Percentiles rank a stretch among this genome's conserved stretches.
Conservation (phyloP, 495 filamentous ascomycete species). For the Aspergillus campestris region DNA sequence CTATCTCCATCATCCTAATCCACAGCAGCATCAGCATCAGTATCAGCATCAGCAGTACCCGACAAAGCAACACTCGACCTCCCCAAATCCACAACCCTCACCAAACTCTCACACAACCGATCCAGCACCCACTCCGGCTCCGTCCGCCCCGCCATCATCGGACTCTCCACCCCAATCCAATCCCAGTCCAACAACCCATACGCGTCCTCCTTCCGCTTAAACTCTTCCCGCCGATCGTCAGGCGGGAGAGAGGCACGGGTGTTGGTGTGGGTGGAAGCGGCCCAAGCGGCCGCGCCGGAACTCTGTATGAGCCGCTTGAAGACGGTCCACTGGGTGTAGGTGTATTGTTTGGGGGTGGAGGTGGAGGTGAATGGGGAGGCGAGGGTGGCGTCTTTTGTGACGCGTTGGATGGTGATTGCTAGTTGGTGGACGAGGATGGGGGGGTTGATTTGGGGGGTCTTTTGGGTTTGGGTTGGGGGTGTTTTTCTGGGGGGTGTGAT, state of each 20-base stretch:
- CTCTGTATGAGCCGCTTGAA: slow-evolving; percentile 48
- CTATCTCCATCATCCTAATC: too few species aligned
- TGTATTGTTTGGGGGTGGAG: slow-evolving; percentile 38
- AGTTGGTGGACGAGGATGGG: slow-evolving; percentile 43
- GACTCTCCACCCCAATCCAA: slow-evolving; percentile 58
- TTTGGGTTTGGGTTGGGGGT: too few species aligned
- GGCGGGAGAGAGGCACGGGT: too few species aligned
- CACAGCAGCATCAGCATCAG: too few species aligned
- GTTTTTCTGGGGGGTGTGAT: too few species aligned
- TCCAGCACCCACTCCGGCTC: slow-evolving; percentile 56
- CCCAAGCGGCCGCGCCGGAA: too few species aligned
- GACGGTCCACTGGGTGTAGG: slow-evolving; percentile 58
- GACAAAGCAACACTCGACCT: too few species aligned
- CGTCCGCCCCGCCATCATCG: slow-evolving; percentile 46
- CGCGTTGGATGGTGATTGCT: slow-evolving; percentile 43
- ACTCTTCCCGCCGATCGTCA: too few species aligned
- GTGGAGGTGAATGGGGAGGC: slow-evolving; percentile 4
- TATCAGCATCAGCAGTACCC: too few species aligned
- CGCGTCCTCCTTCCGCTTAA: too few species aligned
- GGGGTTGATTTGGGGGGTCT: slow-evolving; percentile 13
- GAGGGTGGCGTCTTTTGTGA: slow-evolving; percentile 34
- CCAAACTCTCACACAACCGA: slow-evolving; percentile 50
- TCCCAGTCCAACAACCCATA: slow-evolving; percentile 55
- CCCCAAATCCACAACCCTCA: slow-evolving; percentile 1
- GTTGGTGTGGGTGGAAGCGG: too few species aligned